A percentile compares a stretch with the other conserved stretches of the same genome.
Evolutionary conservation across 139 green algal species (phyloP).

Genomic region (Chlamydomonas sp.): DNA sequence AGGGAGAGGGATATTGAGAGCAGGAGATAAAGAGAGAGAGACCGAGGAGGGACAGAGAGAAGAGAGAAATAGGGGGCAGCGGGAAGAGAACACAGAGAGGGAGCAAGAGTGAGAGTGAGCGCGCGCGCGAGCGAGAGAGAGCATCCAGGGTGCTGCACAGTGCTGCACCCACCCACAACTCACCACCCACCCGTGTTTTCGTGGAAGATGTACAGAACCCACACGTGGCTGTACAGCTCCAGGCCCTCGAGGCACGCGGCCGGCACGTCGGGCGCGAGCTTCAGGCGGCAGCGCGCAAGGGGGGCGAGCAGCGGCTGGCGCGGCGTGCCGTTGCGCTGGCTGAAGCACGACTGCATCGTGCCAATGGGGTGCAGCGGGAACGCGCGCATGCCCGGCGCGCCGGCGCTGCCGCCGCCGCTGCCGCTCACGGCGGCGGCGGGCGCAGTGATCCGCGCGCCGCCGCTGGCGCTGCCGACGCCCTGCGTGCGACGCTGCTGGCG

Average conservation of each 20-base stretch:
- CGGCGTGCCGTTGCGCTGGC: slow-evolving; percentile 64
- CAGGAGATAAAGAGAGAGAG: too few species aligned
- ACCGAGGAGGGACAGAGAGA: not conserved
- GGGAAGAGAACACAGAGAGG: not conserved
- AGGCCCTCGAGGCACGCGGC: slow-evolving; percentile 66
- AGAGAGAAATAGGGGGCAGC: not conserved
- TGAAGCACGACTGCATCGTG: slow-evolving; percentile 14
- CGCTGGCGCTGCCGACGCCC: not conserved
- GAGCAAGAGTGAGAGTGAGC: not conserved
- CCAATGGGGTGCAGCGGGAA: slow-evolving; percentile 8
- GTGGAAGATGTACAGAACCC: slow-evolving; percentile 93
- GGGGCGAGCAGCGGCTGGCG: slow-evolving; percentile 76
- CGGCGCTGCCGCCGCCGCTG: not conserved
- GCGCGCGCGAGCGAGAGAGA: not conserved
- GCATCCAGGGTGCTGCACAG: not conserved
- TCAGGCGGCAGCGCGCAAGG: slow-evolving; percentile 48
- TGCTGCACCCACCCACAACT: not conserved
- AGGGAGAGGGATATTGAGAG: too few species aligned
- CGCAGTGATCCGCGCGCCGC: not conserved
- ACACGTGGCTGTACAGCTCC: slow-evolving; percentile 77
- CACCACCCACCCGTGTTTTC: slow-evolving; percentile 70
- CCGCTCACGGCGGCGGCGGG: not conserved
- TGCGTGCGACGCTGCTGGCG: too few species aligned
- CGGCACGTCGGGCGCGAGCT: slow-evolving; percentile 48
- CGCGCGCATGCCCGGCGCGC: not conserved